Evolutionary conservation across 805 yeast genomes (phyloP).

Genomic region (Saccharomycopsis amapae): DNA sequence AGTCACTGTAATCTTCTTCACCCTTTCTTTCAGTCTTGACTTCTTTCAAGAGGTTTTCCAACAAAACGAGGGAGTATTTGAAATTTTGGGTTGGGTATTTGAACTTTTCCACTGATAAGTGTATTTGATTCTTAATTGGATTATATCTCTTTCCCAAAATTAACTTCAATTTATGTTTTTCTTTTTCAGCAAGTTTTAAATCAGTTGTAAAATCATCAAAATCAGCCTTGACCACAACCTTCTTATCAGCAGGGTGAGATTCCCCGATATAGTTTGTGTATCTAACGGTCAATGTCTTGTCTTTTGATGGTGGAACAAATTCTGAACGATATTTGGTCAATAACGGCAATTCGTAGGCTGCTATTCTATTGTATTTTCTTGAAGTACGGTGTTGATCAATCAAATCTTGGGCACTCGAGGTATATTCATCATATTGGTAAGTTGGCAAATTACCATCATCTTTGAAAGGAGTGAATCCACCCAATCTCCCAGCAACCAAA

Average conservation of each 20-base stretch:
- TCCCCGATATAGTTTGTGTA: constrained; percentile 74
- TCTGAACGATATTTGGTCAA: constrained; percentile 67
- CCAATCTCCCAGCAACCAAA: constrained; percentile 32
- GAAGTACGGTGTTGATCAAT: constrained; percentile 66
- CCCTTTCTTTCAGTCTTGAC: constrained; percentile 45
- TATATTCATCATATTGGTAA: constrained; percentile 58
- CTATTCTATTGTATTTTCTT: constrained; percentile 70
- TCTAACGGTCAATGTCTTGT: constrained; percentile 54
- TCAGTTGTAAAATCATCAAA: constrained; percentile 28
- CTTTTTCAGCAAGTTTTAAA: constrained; percentile 43
- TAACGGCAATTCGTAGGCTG: constrained; percentile 89
- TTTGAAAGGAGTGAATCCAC: constrained; percentile 27
- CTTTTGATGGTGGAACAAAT: constrained; percentile 43
- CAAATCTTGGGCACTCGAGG: constrained; percentile 64
- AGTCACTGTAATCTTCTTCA: constrained; percentile 55
- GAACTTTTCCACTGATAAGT: constrained; percentile 57
- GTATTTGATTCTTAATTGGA: constrained; percentile 48
- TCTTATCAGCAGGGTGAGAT: constrained; percentile 57
- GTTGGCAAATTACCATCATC: constrained; percentile 34
- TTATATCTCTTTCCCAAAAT: constrained; percentile 76
- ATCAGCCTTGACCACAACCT: constrained; percentile 53
- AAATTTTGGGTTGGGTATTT: constrained; percentile 84
- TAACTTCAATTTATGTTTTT: constrained; percentile 68
- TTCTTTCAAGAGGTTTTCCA: constrained; percentile 54
- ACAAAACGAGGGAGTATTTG: constrained; percentile 55